Conservation (phyloP, 352 stramenopile genomes). For the Hyaloperonospora brassicae region DNA sequence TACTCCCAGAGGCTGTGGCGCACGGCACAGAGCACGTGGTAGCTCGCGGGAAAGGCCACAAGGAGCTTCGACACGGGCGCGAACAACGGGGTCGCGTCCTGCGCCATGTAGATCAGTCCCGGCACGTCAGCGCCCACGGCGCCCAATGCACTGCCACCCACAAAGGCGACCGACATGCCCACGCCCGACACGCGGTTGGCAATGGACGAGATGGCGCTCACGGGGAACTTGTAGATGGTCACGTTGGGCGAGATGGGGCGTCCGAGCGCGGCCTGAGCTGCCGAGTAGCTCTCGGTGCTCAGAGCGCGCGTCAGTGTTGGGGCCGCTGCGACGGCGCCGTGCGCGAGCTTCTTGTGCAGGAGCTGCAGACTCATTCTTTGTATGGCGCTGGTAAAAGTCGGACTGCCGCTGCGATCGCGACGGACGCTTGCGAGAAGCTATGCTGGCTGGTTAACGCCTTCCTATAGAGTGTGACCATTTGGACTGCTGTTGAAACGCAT, state of each 20-base stretch:
- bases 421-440: conserved; percentile 7
- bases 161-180: conserved; percentile 75
- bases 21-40: conserved; percentile 87
- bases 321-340: conserved; percentile 6
- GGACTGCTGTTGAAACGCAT: too few species aligned
- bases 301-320: conserved; percentile 27
- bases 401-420: conserved; percentile 12
- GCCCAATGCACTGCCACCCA: conserved; percentile 56
- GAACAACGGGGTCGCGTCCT: conserved; percentile 66
- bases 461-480: too few species aligned
- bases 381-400: conserved; percentile 5
- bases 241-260: conserved; percentile 94
- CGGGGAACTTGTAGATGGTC: conserved; percentile 92
- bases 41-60: conserved; percentile 90
- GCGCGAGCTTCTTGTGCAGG: conserved; percentile 25
- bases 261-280: conserved; percentile 79
- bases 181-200: conserved; percentile 90
- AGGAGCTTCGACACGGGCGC: conserved; percentile 86
- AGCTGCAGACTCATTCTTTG: conserved; percentile 29
- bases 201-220: conserved; percentile 90
- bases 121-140: conserved; percentile 72
- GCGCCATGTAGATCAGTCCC: conserved; percentile 65
- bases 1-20: conserved; percentile 91
- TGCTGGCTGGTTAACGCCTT: conserved; percentile 6
- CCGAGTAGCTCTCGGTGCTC: conserved; percentile 57